Base-by-base conservation (phyloP, 2,329 filamentous ascomycete genomes). In the Fonsecaea multimorphosa region DNA sequence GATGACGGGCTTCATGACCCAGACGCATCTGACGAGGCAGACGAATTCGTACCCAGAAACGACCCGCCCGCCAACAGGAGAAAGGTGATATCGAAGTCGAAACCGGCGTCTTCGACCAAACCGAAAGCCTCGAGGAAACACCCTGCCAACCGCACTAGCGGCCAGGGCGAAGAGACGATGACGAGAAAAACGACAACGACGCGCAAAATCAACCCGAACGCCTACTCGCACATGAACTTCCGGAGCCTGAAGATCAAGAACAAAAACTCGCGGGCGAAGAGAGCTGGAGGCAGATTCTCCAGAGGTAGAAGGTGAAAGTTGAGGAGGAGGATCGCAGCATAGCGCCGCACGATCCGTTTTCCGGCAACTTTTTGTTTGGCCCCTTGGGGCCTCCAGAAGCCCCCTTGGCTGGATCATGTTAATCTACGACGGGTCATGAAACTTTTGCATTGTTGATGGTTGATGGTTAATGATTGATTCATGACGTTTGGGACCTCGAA, bases 171-270 rank as follows among this genome's bases (percentile, higher is more conserved):
- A 54, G 54, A 0, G 54, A 69, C 8, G 68, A 71, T 14, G 62
- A 63, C 9, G 52, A 72, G n/a, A n/a, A n/a, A n/a, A n/a, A n/a
- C 6, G 14, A 71, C 68, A 12, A 51, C 67, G 55, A 59, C 69
- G 32, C 74, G 76, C 36, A 82, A 78, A 68, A 72, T 81, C 62
- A 82, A 82, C 53, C 76, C 79, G 0, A 74, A 79, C 53, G 78
- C 81, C 16, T 61, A 68, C 27, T 66, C 68, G 29, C 81, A 83
- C 75, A 79, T 80, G 16, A 83, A 83, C 68, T 83, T 81, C 65
- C 75, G 80, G 14, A 78, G 80, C 11, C 67, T 83, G 68, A 83
- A 82, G 69, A 81, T 83, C 65, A 73, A 78, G 40, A 79, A 78
- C 67, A 75, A 75, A 64, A 74, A 74, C 14, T 72, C 65, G 4